Evolutionary conservation across 2,329 filamentous ascomycete genomes (phyloP).

Genomic region (Juglanconis oblonga): DNA sequence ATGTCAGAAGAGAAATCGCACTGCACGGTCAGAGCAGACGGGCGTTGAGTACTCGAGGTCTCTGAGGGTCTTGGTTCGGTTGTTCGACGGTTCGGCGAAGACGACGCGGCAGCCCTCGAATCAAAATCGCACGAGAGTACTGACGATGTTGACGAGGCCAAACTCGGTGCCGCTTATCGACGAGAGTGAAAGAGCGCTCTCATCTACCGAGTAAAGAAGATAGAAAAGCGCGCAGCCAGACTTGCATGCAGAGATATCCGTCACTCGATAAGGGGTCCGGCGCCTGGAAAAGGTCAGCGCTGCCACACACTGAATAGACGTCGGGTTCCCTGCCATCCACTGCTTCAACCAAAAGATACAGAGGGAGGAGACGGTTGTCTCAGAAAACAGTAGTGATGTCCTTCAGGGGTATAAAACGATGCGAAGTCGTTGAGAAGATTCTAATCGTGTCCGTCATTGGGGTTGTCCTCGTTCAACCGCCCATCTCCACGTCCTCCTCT

Average conservation of each 20-base stretch:
- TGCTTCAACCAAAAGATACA: background rate
- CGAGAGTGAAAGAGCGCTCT: background rate
- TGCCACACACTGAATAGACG: background rate
- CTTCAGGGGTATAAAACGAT: constrained; percentile 1
- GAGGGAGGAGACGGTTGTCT: background rate
- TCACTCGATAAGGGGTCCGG: background rate
- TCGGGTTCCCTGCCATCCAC: background rate
- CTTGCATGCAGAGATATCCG: background rate
- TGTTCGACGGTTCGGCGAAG: background rate
- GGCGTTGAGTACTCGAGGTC: background rate
- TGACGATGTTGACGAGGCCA: background rate
- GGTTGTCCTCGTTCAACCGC: constrained; percentile 18
- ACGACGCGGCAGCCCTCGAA: background rate
- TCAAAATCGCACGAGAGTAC: background rate
- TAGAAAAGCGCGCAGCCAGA: background rate
- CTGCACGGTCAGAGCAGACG: background rate
- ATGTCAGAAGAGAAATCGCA: background rate
- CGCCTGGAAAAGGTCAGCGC: background rate
- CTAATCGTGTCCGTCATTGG: background rate
- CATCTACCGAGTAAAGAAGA: background rate
- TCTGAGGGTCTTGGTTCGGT: background rate
- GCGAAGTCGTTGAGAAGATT: background rate
- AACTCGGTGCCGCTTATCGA: background rate
- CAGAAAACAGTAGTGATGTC: background rate
- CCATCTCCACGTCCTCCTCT: constrained; percentile 30